Evolutionary conservation across 2,329 filamentous ascomycete species (phyloP).

Genomic region (Apiospora pterosperma): DNA sequence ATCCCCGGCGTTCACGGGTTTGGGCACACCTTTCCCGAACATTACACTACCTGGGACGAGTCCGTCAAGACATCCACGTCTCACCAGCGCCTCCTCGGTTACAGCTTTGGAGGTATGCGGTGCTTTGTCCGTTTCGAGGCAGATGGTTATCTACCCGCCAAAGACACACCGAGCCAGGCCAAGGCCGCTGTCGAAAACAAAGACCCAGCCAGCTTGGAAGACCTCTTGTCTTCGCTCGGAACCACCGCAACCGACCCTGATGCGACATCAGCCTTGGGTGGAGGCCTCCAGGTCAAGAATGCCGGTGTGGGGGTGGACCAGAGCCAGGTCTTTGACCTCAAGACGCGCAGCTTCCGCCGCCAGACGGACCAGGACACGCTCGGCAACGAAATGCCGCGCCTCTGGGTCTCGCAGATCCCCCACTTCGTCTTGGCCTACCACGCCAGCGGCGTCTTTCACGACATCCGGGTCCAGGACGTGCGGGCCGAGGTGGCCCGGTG

Average conservation of each 20-base stretch:
- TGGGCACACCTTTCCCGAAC: conserved; percentile 64
- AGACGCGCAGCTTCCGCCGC: conserved; percentile 34
- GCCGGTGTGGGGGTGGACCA: conserved; percentile 28
- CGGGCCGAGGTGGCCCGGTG: conserved; percentile 4
- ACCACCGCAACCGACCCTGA: background rate
- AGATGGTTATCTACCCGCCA: conserved; percentile 48
- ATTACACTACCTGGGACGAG: conserved; percentile 60
- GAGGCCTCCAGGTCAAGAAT: conserved; percentile 7
- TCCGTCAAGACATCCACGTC: conserved; percentile 52
- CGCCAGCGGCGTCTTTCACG: conserved; percentile 29
- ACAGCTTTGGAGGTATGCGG: conserved; percentile 50
- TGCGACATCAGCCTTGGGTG: no score
- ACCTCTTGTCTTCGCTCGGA: background rate
- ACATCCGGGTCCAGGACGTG: conserved; percentile 18
- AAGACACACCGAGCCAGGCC: background rate
- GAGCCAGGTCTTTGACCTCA: conserved; percentile 37
- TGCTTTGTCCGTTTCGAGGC: conserved; percentile 54
- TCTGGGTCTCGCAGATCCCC: conserved; percentile 38
- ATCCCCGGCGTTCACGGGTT: conserved; percentile 56
- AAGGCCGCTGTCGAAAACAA: background rate
- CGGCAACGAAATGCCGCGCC: conserved; percentile 34
- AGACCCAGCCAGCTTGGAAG: background rate
- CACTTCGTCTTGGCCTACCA: conserved; percentile 41
- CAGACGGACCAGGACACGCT: conserved; percentile 23
- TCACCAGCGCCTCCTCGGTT: conserved; percentile 60